Evolutionary conservation across 169 alveolate species (phyloP), one percentile per base, ranked within the genome.

Genomic region (Amoebophrya sp.): DNA sequence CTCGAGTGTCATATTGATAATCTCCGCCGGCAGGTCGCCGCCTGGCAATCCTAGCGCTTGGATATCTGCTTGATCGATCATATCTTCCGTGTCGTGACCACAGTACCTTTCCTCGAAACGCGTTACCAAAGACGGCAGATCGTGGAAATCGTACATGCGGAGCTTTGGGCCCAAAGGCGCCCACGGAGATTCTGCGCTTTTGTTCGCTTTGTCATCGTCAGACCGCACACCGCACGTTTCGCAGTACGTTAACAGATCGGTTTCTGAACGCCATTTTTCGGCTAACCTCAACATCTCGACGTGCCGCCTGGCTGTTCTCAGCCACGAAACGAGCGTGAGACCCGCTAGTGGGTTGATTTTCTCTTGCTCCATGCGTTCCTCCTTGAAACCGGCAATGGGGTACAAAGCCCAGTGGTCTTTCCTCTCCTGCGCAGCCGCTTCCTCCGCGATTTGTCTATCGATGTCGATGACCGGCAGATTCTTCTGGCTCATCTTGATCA

Each of bases 401-500:
- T 65, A 65, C 83, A 65, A 26, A 29, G 83, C 83, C 83, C 83
- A 65, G 38, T 65, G 83, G 38, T 65, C 83, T 65, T 65, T 65
- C 33, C 83, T 65, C n/a, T 65, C 83, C 83, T 12, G 83, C 26
- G 83, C 83, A 29, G n/a, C 39, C 2, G 83, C 83, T 18, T 65
- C 83, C 33, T 65, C 83, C 33, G 12, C 83, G 38, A 65, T 65
- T 18, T 65, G 83, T 26, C 36, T 6, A 36, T 65, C 83, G 12
- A 65, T 65, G 26, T 65, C 83, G 33, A 65, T 1, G 2, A 65
- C 26, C 10, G 83, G 83, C 26, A 65, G 83, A 36, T 65, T 65
- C 83, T 65, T 65, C 83, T 65, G 83, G 36, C 83, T 36, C 83
- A 65, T 65, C 83, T 65, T 65, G 83, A 65, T 65, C 83, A 65